phyloP scores from a whole-genome alignment of 495 filamentous ascomycete species.

The Hypoxylon lienhwacheense region DNA sequence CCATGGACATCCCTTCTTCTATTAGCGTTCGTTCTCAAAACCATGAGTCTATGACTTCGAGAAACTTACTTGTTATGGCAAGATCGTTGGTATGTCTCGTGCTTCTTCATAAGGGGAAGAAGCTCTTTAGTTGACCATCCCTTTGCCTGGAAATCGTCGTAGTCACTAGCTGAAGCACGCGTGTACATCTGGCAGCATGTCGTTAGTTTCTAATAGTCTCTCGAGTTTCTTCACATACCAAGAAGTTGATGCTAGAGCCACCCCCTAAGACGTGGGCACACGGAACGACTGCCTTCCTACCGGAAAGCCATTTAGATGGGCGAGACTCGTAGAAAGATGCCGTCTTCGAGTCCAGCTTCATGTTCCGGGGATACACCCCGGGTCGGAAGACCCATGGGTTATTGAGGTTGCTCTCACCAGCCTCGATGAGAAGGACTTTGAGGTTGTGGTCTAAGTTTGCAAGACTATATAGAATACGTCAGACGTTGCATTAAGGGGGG shows the following conservation, averaged over 20 bases:
- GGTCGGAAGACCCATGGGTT: constrained; percentile 82
- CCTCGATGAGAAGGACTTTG: constrained; percentile 77
- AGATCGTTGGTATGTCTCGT: constrained; percentile 79
- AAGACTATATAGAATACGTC: constrained; percentile 50
- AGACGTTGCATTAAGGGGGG: not conserved
- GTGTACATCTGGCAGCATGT: constrained; percentile 73
- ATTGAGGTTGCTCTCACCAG: constrained; percentile 77
- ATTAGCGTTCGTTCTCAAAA: constrained; percentile 11
- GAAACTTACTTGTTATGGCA: constrained; percentile 61
- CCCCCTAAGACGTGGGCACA: constrained; percentile 78
- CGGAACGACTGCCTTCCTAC: constrained; percentile 73
- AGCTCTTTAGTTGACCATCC: constrained; percentile 81
- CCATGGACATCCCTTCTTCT: constrained; percentile 65
- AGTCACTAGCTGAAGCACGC: constrained; percentile 76
- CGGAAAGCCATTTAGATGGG: constrained; percentile 71
- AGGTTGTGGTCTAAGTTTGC: constrained; percentile 81
- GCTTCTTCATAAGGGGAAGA: constrained; percentile 78
- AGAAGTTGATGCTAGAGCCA: constrained; percentile 80
- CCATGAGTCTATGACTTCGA: not conserved
- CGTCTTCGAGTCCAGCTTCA: constrained; percentile 85
- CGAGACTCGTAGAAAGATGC: constrained; percentile 80
- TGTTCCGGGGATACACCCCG: constrained; percentile 76
- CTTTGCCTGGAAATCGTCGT: constrained; percentile 80
- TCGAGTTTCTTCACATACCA: constrained; percentile 51
- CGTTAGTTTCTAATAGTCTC: not conserved